Percentiles rank a stretch among this genome's conserved stretches.
phyloP scores from a whole-genome alignment of 2,329 filamentous ascomycete species.

The Colletotrichum trifolii region DNA sequence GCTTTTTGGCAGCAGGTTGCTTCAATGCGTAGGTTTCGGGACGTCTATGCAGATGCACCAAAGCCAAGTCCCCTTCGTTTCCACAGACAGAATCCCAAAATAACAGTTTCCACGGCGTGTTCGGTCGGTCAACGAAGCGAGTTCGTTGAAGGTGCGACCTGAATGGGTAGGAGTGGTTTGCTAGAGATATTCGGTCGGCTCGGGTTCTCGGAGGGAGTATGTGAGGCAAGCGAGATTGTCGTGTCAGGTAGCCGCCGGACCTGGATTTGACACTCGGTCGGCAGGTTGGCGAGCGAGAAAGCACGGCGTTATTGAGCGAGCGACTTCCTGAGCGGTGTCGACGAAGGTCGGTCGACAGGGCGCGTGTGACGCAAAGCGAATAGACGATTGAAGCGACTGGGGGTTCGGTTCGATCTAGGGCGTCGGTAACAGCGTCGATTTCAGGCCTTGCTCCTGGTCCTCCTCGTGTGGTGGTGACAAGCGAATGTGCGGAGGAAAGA shows the following conservation, averaged over 20 bases:
- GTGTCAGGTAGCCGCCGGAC: conserved; percentile 6
- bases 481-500: conserved; percentile 18
- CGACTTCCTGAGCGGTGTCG: too few species aligned
- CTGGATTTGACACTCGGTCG: too few species aligned
- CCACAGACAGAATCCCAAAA: conserved; percentile 1
- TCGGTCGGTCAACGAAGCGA: neutral
- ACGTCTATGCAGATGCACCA: conserved; percentile 9
- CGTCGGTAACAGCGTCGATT: neutral
- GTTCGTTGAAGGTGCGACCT: neutral
- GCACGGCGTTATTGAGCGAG: too few species aligned
- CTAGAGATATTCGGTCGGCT: conserved; percentile 12
- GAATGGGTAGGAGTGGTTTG: neutral
- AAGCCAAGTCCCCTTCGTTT: conserved; percentile 9
- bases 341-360: too few species aligned
- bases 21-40: conserved; percentile 17
- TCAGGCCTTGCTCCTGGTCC: conserved; percentile 10
- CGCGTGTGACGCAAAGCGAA: too few species aligned
- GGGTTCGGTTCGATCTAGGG: neutral
- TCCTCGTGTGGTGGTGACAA: conserved; percentile 20
- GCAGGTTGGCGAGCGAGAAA: too few species aligned
- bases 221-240: conserved; percentile 27
- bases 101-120: conserved; percentile 1
- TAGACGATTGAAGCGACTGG: neutral
- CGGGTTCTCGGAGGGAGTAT: conserved; percentile 4
- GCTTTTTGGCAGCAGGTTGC: conserved; percentile 23